Evolutionary conservation across 2,329 filamentous ascomycete genomes (phyloP).

Genomic region (Gyromitra esculenta): DNA sequence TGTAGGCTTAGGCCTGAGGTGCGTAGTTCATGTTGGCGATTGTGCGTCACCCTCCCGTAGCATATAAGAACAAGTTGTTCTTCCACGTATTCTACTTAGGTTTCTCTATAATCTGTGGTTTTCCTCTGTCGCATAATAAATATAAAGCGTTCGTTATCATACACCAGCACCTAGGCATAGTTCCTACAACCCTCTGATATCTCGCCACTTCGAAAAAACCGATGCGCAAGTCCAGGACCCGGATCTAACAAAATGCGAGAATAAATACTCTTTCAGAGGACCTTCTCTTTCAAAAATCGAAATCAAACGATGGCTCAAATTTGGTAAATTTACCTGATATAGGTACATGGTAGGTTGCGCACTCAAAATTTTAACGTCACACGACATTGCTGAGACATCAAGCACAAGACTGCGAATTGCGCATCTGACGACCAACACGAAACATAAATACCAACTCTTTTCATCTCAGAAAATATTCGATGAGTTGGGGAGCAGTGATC

Average conservation of each 20-base stretch:
- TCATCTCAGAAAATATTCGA: conserved; percentile 27
- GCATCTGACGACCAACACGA: conserved; percentile 17
- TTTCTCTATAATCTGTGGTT: conserved; percentile 13
- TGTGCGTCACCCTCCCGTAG: background rate
- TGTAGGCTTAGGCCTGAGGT: background rate
- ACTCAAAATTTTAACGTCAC: background rate
- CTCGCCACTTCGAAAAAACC: conserved; percentile 18
- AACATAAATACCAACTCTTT: conserved; percentile 38
- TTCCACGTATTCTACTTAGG: conserved; percentile 10
- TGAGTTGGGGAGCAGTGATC: conserved; percentile 9
- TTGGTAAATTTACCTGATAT: conserved; percentile 4
- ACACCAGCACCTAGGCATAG: background rate
- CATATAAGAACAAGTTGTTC: conserved; percentile 36
- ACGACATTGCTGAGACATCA: conserved; percentile 22
- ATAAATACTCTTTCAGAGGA: conserved; percentile 5
- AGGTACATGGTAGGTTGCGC: conserved; percentile 25
- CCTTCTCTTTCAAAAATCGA: background rate
- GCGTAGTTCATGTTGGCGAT: background rate
- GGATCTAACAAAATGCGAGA: conserved; percentile 2
- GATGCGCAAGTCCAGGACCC: conserved; percentile 11
- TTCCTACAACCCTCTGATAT: background rate
- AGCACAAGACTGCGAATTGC: conserved; percentile 3
- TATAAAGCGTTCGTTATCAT: conserved; percentile 6
- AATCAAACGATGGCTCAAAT: conserved; percentile 20
- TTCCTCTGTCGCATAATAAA: conserved; percentile 14